These are phyloP conservation scores for Canavalia gladiata DNA, from an alignment of 306 rosid genomes.

Conservation along the genomic window DNA sequence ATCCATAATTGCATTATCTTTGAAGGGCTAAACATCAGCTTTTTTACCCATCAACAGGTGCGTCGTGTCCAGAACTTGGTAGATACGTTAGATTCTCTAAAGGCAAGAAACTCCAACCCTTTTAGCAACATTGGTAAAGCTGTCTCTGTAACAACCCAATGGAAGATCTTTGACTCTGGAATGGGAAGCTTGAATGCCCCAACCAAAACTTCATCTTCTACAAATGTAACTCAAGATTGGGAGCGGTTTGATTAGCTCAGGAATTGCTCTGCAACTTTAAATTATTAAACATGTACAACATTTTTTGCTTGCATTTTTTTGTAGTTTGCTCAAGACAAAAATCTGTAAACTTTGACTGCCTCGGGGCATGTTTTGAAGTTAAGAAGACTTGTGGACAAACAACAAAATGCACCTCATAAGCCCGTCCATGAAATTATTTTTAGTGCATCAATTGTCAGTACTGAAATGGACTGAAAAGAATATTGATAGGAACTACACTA, in stretches of 20 bases:
- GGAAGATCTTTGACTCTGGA: slow-evolving; percentile 78
- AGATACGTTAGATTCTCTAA: slow-evolving; percentile 71
- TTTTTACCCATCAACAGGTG: slow-evolving; percentile 60
- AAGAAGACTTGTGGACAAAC: slow-evolving; percentile 5
- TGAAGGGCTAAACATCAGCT: slow-evolving; percentile 40
- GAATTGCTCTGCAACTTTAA: slow-evolving; percentile 24
- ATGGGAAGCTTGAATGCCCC: slow-evolving; percentile 75
- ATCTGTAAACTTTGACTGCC: slow-evolving; percentile 10
- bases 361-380: not conserved
- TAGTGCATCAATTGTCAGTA: not conserved
- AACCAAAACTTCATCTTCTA: slow-evolving; percentile 60
- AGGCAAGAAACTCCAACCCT: slow-evolving; percentile 68
- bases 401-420: not conserved
- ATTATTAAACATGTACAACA: slow-evolving; percentile 36
- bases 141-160: slow-evolving; percentile 68
- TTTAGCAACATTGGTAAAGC: slow-evolving; percentile 56
- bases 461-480: slow-evolving; percentile 4
- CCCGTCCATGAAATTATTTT: slow-evolving; percentile 4
- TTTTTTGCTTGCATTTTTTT: slow-evolving; percentile 41
- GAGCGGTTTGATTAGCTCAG: slow-evolving; percentile 59
- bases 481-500: not conserved
- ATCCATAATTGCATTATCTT: slow-evolving; percentile 6
- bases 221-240: slow-evolving; percentile 61
- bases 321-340: slow-evolving; percentile 26
- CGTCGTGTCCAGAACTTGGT: slow-evolving; percentile 79